Conservation (phyloP, 352 stramenopile genomes). For the Globisporangium alternatum region DNA sequence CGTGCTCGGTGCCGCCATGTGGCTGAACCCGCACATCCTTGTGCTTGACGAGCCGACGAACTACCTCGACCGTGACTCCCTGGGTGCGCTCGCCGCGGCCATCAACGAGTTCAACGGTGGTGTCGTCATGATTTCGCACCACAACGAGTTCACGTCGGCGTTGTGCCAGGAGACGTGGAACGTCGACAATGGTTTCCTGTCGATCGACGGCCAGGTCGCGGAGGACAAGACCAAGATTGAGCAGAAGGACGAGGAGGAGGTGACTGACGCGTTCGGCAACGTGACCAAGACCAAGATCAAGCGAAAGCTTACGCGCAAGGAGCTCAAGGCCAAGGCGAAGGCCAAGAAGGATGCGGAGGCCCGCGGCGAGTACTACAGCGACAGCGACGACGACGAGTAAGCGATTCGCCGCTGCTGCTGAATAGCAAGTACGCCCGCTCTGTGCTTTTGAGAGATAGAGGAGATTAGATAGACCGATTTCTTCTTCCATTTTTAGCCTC, state of each 20-base stretch:
- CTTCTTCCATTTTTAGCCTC: no score
- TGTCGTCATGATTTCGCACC: slow-evolving; percentile 97
- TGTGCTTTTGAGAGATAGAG: slow-evolving; percentile 9
- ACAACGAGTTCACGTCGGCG: slow-evolving; percentile 95
- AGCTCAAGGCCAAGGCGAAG: slow-evolving; percentile 87
- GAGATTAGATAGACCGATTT: not conserved
- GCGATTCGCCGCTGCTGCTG: slow-evolving; percentile 12
- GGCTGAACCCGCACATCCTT: slow-evolving; percentile 95
- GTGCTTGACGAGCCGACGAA: slow-evolving; percentile 96
- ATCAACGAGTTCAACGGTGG: slow-evolving; percentile 97
- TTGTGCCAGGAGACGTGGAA: slow-evolving; percentile 95
- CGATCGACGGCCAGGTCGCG: slow-evolving; percentile 78
- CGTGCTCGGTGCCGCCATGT: slow-evolving; percentile 95
- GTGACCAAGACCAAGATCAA: slow-evolving; percentile 87
- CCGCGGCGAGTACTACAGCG: slow-evolving; percentile 79
- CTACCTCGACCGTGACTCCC: slow-evolving; percentile 95
- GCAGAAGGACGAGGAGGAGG: slow-evolving; percentile 87
- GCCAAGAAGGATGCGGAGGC: slow-evolving; percentile 86
- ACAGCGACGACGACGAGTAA: slow-evolving; percentile 77
- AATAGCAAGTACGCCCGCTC: slow-evolving; percentile 13
- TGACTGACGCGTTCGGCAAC: slow-evolving; percentile 82
- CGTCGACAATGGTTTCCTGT: slow-evolving; percentile 85
- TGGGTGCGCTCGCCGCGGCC: slow-evolving; percentile 94
- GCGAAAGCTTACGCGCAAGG: slow-evolving; percentile 89
- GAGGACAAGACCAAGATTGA: slow-evolving; percentile 91